phyloP scores from a whole-genome alignment of 768 basidiomycete genomes.

The Cantharellus cinnabarinus region DNA sequence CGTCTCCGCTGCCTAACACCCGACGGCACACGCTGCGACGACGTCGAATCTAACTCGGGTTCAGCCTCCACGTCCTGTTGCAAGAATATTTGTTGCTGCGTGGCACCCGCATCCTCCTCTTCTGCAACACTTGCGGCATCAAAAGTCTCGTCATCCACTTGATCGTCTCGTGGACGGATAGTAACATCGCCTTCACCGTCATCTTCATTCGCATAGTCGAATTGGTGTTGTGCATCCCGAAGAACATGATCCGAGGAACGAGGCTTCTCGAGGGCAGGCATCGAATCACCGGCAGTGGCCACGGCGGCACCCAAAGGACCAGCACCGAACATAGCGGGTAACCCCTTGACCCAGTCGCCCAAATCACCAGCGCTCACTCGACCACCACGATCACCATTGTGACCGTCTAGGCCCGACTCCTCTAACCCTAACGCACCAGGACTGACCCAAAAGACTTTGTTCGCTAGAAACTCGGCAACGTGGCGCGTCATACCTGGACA shows the following conservation, averaged over 20 bases:
- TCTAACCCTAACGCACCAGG: conserved; percentile 35
- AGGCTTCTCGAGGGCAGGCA: not conserved
- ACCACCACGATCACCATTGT: conserved; percentile 8
- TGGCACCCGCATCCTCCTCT: too few relatives aligned
- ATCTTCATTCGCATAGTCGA: too few relatives aligned
- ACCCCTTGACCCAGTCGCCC: conserved; percentile 62
- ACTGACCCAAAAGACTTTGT: conserved; percentile 65
- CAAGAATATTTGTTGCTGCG: too few relatives aligned
- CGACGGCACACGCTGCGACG: conserved; percentile 27
- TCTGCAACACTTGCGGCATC: not conserved
- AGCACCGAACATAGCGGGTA: conserved; percentile 24
- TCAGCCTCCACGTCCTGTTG: too few relatives aligned
- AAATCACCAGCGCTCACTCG: conserved; percentile 70
- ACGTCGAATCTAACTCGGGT: not conserved
- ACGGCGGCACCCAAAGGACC: not conserved
- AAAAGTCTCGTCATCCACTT: conserved; percentile 17
- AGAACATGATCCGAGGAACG: not conserved
- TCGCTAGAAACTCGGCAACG: conserved; percentile 75
- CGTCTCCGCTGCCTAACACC: conserved; percentile 66
- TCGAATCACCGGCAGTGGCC: not conserved
- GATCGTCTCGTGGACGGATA: conserved; percentile 11
- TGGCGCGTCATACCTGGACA: conserved; percentile 76
- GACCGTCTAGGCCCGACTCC: conserved; percentile 4
- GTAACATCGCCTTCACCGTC: not conserved
- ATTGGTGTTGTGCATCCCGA: too few relatives aligned